Evolutionary conservation across 129 eudicot species (phyloP).

Genomic region (carrot (Daucus carota)): DH1_v3.0 NC_030382.2:39806501-39807000

Average conservation of each 20-base stretch:
- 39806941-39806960: neutral
- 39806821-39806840: neutral
- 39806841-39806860: no score
- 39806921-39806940: neutral
- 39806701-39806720: neutral
- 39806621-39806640: neutral
- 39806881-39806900: neutral
- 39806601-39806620: neutral
- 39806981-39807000: neutral
- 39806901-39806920: neutral
- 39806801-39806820: neutral
- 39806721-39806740: neutral
- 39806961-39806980: neutral
- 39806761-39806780: neutral
- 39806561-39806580: no score
- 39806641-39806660: neutral
- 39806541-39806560: no score
- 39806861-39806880: neutral
- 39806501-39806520: no score
- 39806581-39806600: neutral
- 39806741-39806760: neutral
- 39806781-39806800: neutral
- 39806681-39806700: neutral
- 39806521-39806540: no score
- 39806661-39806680: neutral